Evolutionary conservation across 768 basidiomycete genomes (phyloP).

Genomic region (Amanita muscaria): DNA sequence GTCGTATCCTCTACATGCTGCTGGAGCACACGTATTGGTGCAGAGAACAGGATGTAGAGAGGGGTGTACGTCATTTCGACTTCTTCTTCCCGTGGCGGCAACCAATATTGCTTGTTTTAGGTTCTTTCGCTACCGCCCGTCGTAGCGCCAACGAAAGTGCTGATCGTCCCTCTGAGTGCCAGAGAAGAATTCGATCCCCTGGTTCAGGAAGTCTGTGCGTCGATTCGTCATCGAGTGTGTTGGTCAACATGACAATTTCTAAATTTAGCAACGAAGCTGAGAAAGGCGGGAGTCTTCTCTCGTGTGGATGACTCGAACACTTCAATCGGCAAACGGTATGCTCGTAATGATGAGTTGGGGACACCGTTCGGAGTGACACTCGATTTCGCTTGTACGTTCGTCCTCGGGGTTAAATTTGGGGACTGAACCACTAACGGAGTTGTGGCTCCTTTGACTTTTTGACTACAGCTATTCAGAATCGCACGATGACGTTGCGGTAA

Average conservation of each 20-base stretch:
- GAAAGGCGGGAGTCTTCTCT: conserved; percentile 82
- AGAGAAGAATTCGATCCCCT: conserved; percentile 79
- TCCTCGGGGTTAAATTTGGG: conserved; percentile 2
- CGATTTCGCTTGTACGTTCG: conserved; percentile 75
- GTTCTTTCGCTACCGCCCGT: conserved; percentile 84
- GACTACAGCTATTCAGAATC: conserved; percentile 71
- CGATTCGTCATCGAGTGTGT: conserved; percentile 8
- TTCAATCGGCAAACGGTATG: conserved; percentile 94
- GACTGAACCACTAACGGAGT: neutral
- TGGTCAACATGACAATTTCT: too few relatives aligned
- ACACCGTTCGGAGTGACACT: conserved; percentile 95
- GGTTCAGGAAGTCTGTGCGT: conserved; percentile 86
- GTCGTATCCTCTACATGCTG: conserved; percentile 88
- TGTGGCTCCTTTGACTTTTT: neutral
- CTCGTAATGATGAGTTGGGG: conserved; percentile 96
- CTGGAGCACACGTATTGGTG: conserved; percentile 97
- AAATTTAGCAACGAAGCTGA: conserved; percentile 68
- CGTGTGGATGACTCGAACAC: conserved; percentile 94
- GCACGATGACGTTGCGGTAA: conserved; percentile 90
- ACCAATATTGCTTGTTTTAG: conserved; percentile 29
- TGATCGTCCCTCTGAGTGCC: conserved; percentile 90
- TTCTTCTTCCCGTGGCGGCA: neutral
- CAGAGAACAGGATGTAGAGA: conserved; percentile 84
- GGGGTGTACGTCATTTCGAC: conserved; percentile 53
- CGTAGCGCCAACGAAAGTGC: conserved; percentile 92